Percentiles rank a stretch among this genome's conserved stretches.
phyloP scores from a whole-genome alignment of 2,329 filamentous ascomycete species.

The Fusarium annulatum region DNA sequence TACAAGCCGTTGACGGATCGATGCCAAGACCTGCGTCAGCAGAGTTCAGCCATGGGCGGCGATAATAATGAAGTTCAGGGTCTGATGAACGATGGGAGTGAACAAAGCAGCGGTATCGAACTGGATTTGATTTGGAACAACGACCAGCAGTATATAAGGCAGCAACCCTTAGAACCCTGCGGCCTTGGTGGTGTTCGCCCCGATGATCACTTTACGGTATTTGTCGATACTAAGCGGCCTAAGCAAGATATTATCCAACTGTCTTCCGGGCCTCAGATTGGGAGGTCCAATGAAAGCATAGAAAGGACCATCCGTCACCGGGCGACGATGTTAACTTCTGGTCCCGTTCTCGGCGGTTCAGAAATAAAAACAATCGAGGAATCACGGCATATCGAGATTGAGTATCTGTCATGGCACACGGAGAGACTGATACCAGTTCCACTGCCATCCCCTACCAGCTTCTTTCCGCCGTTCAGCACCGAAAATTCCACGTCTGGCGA shows the following conservation, averaged over 20 bases:
- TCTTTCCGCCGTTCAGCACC: neutral
- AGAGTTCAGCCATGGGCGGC: constrained; percentile 43
- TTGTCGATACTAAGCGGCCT: constrained; percentile 61
- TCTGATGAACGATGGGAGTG: constrained; percentile 48
- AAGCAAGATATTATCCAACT: constrained; percentile 40
- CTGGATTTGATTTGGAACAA: constrained; percentile 60
- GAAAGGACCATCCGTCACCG: constrained; percentile 51
- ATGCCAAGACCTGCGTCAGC: neutral
- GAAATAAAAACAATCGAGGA: neutral
- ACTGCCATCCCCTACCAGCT: neutral
- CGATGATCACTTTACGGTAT: constrained; percentile 70
- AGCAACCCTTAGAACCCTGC: constrained; percentile 62
- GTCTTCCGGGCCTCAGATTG: neutral
- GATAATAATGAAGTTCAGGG: constrained; percentile 42
- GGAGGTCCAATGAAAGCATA: constrained; percentile 47
- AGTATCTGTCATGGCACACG: constrained; percentile 49
- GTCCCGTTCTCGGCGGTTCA: constrained; percentile 39
- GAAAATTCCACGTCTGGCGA: neutral
- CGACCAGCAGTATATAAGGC: constrained; percentile 50
- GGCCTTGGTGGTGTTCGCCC: constrained; percentile 67
- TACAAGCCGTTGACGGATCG: constrained; percentile 62
- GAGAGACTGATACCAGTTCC: neutral
- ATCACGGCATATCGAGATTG: constrained; percentile 50
- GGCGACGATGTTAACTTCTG: constrained; percentile 24
- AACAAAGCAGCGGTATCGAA: constrained; percentile 52